Conservation (phyloP, 1,284 basidiomycete species). For the Fomitopsis schrenkii region DNA sequence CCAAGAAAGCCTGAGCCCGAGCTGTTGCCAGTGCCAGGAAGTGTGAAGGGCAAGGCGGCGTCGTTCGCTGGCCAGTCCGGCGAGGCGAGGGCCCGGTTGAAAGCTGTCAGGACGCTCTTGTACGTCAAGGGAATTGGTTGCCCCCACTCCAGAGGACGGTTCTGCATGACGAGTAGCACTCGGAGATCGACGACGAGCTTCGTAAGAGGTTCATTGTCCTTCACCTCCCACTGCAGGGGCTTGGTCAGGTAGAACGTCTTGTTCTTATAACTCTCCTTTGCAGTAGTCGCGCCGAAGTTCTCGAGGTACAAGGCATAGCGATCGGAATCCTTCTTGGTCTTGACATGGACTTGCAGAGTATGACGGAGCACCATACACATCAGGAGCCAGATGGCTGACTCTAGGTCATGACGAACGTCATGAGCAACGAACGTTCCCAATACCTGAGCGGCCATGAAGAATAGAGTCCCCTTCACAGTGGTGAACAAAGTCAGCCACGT, state of each 20-base stretch:
- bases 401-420: neutral
- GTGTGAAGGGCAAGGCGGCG: neutral
- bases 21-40: neutral
- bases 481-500: neutral
- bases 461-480: neutral
- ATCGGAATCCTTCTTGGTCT: too few species aligned
- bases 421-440: neutral
- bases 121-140: neutral
- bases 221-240: neutral
- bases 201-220: neutral
- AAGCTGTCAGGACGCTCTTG: neutral
- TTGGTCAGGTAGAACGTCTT: neutral
- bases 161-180: neutral
- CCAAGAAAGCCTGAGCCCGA: neutral
- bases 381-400: neutral
- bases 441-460: neutral
- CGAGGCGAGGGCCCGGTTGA: neutral
- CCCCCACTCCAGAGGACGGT: neutral
- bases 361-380: neutral
- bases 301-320: neutral
- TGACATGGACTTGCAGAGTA: neutral
- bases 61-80: neutral
- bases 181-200: neutral
- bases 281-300: neutral
- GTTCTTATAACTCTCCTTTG: neutral